phyloP scores from a whole-genome alignment of 2,329 filamentous ascomycete genomes.

The Monilinia vaccinii-corymbosi region DNA sequence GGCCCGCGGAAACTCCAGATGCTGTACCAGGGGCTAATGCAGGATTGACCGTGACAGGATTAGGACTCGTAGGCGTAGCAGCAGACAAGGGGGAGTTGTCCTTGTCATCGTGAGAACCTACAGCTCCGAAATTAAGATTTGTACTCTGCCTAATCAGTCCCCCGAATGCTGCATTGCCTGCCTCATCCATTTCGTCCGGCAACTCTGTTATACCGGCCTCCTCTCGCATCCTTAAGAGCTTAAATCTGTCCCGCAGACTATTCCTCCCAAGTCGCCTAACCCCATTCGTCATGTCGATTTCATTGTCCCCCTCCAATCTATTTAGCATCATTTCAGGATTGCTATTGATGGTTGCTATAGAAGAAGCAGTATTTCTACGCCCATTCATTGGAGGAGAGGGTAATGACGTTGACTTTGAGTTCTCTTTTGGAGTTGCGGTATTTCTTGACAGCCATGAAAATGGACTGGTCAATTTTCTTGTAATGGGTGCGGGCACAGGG shows the following conservation, averaged over 20 bases:
- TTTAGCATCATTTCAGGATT: conserved; percentile 73
- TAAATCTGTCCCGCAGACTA: conserved; percentile 71
- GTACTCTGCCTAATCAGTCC: conserved; percentile 34
- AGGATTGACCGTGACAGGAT: conserved; percentile 57
- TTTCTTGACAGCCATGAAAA: conserved; percentile 76
- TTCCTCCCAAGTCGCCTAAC: conserved; percentile 43
- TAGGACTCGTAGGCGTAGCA: conserved; percentile 32
- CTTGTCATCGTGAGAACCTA: conserved; percentile 23
- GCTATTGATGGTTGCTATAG: conserved; percentile 67
- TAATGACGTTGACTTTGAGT: conserved; percentile 44
- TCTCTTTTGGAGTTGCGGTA: conserved; percentile 47
- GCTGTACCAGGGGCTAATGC: conserved; percentile 77
- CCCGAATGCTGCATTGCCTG: conserved; percentile 33
- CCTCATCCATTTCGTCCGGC: conserved; percentile 33
- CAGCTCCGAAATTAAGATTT: conserved; percentile 35
- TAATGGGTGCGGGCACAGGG: conserved; percentile 22
- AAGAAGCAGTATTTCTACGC: conserved; percentile 70
- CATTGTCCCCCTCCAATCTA: conserved; percentile 71
- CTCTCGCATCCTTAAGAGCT: conserved; percentile 64
- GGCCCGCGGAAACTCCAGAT: conserved; percentile 68
- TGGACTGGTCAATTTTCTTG: conserved; percentile 75
- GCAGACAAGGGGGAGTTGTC: conserved; percentile 35
- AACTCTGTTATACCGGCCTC: conserved; percentile 51
- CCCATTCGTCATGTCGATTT: conserved; percentile 42
- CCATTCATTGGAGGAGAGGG: conserved; percentile 29